Conservation (phyloP, 164 flowering plant genomes). For the Tinospora cordifolia region DNA sequence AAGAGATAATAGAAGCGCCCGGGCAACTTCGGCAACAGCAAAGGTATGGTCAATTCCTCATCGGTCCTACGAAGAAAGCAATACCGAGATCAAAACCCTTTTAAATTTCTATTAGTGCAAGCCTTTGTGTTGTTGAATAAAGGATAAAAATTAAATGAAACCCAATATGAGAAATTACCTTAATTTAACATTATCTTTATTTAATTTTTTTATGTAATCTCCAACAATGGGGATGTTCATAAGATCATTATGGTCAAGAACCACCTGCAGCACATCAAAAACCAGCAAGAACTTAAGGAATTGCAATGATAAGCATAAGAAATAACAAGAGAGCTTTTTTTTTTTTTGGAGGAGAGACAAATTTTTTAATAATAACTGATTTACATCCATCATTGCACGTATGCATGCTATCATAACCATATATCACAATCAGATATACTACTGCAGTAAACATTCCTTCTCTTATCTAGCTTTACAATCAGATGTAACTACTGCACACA, state of each 20-base stretch:
- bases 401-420: too few relatives aligned
- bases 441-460: too few relatives aligned
- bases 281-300: background rate
- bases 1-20: conserved; percentile 79
- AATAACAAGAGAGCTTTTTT: background rate
- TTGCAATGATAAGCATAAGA: background rate
- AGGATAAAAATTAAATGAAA: background rate
- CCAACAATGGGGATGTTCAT: conserved; percentile 54
- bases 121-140: background rate
- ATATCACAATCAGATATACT: too few relatives aligned
- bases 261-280: conserved; percentile 22
- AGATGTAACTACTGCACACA: too few relatives aligned
- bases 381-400: too few relatives aligned
- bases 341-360: too few relatives aligned
- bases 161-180: conserved; percentile 21
- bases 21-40: conserved; percentile 63
- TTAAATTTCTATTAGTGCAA: background rate
- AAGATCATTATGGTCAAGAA: conserved; percentile 67
- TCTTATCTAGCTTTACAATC: too few relatives aligned
- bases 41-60: conserved; percentile 45
- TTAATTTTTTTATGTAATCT: conserved; percentile 32
- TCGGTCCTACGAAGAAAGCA: conserved; percentile 30
- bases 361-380: too few relatives aligned
- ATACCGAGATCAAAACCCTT: background rate
- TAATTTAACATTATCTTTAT: conserved; percentile 17